These are phyloP conservation scores for Neurospora discreta DNA, from an alignment of 495 filamentous ascomycete species.

Conservation along the genomic window DNA sequence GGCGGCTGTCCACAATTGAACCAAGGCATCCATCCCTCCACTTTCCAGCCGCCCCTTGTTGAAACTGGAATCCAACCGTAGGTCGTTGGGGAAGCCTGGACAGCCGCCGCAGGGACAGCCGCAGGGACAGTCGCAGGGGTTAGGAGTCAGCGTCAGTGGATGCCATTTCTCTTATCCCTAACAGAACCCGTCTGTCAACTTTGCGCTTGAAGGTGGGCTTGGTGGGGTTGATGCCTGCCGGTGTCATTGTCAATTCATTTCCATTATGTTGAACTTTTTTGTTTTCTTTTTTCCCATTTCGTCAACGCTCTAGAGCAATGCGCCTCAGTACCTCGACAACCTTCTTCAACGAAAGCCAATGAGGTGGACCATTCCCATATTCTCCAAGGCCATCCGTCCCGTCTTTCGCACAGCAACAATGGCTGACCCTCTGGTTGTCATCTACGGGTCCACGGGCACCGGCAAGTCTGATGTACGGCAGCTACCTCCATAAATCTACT, in stretches of 20 bases:
- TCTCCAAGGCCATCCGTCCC: background rate
- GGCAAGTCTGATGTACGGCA: slow-evolving; percentile 86
- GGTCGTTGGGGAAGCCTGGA: background rate
- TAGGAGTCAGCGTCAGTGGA: background rate
- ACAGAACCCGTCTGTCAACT: background rate
- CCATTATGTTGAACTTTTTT: background rate
- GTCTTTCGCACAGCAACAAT: background rate
- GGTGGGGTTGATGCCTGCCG: background rate
- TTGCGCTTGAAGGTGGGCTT: background rate
- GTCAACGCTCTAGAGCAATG: background rate
- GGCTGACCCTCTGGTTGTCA: slow-evolving; percentile 58
- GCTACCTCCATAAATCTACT: background rate
- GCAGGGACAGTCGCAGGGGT: background rate
- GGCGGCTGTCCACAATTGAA: background rate
- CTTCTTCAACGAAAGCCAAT: background rate
- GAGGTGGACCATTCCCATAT: background rate
- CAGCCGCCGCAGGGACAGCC: background rate
- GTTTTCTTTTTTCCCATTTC: background rate
- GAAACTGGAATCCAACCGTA: background rate
- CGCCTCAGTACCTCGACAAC: background rate
- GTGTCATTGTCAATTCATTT: background rate
- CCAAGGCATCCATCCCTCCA: background rate
- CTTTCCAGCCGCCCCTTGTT: background rate
- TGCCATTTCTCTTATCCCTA: background rate
- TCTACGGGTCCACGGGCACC: slow-evolving; percentile 89